phyloP scores from a whole-genome alignment of 345 rosid species.

The Bruguiera sexangula region DNA sequence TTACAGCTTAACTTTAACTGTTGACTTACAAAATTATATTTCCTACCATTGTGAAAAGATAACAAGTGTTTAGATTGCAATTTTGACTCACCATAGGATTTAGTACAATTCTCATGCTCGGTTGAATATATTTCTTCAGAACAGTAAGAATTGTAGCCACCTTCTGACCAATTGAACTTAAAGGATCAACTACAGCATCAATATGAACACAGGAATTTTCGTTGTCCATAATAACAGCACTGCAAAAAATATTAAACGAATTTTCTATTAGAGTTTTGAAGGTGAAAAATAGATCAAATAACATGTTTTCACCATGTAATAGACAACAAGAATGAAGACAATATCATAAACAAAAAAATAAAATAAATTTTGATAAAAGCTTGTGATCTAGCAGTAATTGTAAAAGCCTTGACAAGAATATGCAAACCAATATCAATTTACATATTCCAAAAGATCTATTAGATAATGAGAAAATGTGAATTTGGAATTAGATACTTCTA shows the following conservation, averaged over 20 bases:
- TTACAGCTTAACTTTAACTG: too few species aligned
- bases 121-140: constrained; percentile 63
- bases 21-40: too few species aligned
- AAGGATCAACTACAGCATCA: constrained; percentile 94
- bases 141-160: constrained; percentile 79
- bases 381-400: background rate
- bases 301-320: too few species aligned
- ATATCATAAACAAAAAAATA: background rate
- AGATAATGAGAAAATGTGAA: too few species aligned
- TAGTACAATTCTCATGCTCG: constrained; percentile 90
- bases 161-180: constrained; percentile 90
- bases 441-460: background rate
- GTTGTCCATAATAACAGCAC: constrained; percentile 74
- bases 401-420: background rate
- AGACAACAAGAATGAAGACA: too few species aligned
- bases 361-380: background rate
- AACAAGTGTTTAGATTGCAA: background rate
- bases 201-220: constrained; percentile 80
- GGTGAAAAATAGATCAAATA: too few species aligned
- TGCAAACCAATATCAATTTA: background rate
- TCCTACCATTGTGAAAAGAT: too few species aligned
- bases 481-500: too few species aligned
- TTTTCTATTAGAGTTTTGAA: too few species aligned
- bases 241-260: constrained; percentile 31
- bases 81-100: constrained; percentile 84